Conservation (phyloP, 2,329 filamentous ascomycete species). For the Colletotrichum phormii region DNA sequence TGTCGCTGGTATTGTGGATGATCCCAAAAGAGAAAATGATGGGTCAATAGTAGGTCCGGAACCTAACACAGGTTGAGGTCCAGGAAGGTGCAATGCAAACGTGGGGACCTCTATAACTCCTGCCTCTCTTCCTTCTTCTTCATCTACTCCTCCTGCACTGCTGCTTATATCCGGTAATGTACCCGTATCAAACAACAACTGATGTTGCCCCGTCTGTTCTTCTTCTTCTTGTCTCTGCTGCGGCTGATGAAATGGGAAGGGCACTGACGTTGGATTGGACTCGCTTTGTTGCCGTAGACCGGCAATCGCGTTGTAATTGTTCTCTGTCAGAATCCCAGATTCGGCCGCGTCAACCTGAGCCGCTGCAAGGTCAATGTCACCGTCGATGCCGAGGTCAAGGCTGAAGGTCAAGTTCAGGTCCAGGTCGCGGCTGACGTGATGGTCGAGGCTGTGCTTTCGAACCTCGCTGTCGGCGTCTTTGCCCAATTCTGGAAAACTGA, state of each 20-base stretch:
- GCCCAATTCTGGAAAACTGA: neutral
- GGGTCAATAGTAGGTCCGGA: neutral
- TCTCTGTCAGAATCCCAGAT: slow-evolving; percentile 13
- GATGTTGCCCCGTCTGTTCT: neutral
- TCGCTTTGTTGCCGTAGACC: slow-evolving; percentile 6
- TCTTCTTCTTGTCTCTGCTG: neutral
- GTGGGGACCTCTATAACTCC: neutral
- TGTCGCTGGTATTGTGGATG: neutral
- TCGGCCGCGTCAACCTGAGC: neutral
- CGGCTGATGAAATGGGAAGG: neutral
- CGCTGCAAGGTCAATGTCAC: neutral
- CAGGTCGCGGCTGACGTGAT: neutral
- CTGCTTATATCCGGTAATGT: neutral
- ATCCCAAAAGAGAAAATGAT: slow-evolving; percentile 1
- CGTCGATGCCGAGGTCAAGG: slow-evolving; percentile 8
- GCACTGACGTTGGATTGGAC: slow-evolving; percentile 7
- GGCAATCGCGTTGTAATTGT: slow-evolving; percentile 4
- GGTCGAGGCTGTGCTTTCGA: neutral
- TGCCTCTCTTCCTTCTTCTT: neutral
- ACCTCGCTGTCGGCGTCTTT: neutral
- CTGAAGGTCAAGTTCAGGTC: neutral
- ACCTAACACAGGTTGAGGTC: neutral
- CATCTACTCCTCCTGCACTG: neutral
- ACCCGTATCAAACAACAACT: neutral
- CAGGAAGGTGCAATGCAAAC: neutral